Base-by-base conservation (phyloP, 164 flowering plant species). In the Vitis rupestris region DNA sequence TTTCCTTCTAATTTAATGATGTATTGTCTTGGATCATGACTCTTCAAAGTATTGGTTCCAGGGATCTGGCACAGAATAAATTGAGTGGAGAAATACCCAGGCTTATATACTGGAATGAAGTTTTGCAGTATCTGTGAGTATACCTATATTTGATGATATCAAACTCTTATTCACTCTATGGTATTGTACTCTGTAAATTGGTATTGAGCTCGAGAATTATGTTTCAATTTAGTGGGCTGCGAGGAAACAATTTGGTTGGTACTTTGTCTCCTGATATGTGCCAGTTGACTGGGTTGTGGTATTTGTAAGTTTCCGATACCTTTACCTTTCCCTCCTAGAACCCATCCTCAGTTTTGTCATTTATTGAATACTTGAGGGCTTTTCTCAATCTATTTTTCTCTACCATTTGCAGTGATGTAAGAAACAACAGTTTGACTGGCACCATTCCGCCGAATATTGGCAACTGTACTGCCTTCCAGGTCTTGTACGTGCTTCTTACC, bases 91-190 rank as follows among this genome's bases (percentile, higher is more conserved):
- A 96, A 68, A 93, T 96, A 67, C 99, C 99, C 0, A 86, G 97
- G 76, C 95, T 96, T 23, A 83, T 96, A 64, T 96, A 92, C 69
- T 91, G 99, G 98, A 93, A 92, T 77, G 98, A 96, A 82, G 97
- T 93, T 71, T 76, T 96, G 61, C 99, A 93, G 69, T 92, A 86
- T 75, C 86, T 92, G 98, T 92, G 73, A 89, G 96, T 88, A 8
- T 5, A 15, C 37, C 8, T 12, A 4, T 49, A n/a, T 12, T 37
- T 51, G 13, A 50, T 65, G 12, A 54, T 15, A 11, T 15, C 48
- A 8, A 19, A 60, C 9, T 51, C 19, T 15, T 14, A 2, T 44
- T 8, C 19, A 49, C 51, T 63, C 5, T 61, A 10, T 2, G 29
- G 48, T 6, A 19, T 16, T n/a, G 56, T 11, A 17, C 16, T 51